Conservation (phyloP, 768 basidiomycete genomes). For the Tylopilus rubrobrunneus region DNA sequence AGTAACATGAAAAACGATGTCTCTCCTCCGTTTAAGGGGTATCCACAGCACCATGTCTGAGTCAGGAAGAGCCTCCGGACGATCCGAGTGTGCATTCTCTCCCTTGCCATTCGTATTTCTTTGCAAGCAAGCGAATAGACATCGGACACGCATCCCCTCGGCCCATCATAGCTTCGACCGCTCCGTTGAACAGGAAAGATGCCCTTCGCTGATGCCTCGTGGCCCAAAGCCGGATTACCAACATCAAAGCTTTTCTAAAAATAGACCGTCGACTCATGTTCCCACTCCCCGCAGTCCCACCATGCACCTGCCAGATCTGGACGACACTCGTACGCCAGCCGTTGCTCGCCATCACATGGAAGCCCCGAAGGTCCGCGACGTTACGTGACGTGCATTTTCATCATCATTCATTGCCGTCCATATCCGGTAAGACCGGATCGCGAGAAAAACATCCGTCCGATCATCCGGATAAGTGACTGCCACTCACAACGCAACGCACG, state of each 20-base stretch:
- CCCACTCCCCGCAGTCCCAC: constrained; percentile 4
- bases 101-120: background rate
- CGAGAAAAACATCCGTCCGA: background rate
- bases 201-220: constrained; percentile 51
- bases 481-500: no score
- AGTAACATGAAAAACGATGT: background rate
- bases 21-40: constrained; percentile 1
- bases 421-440: constrained; percentile 1
- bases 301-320: constrained; percentile 2
- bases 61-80: background rate
- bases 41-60: background rate
- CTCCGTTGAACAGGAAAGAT: constrained; percentile 45
- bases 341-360: constrained; percentile 56
- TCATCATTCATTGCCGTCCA: background rate
- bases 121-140: background rate
- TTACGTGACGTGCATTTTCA: background rate
- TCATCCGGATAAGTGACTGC: background rate
- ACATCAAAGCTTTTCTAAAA: constrained; percentile 1
- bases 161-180: constrained; percentile 44
- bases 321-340: constrained; percentile 21
- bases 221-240: constrained; percentile 41
- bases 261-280: background rate
- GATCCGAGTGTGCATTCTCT: constrained; percentile 1
- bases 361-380: constrained; percentile 28
- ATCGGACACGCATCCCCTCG: no score